Evolutionary conservation across 257 asterid species (phyloP), one percentile per base, ranked within the genome.

Genomic region (Plantago major): DNA sequence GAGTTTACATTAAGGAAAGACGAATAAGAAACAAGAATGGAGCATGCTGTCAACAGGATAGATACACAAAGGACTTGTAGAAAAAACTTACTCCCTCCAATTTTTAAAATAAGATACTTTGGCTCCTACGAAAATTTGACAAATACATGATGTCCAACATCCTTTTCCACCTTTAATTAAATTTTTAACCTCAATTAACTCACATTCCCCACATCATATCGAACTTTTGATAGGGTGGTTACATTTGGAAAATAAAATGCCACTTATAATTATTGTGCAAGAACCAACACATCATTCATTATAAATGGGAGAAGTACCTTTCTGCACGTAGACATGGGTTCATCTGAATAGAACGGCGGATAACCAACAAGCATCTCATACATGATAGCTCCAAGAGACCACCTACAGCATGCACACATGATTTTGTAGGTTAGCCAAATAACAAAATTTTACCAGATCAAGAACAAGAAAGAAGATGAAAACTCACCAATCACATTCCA

Each of bases 301-400:
- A 22, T 22, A 22, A 22, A 22, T 22, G 26, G 26, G 26, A 22
- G 26, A 46, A 54, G 69, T 79, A 89, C 97, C 94, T 89, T 89
- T 71, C 97, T 82, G 66, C 97, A 87, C 54, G 97, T 92, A 42
- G 95, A 75, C 98, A 88, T 92, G 62, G 98, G 98, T 73, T 92
- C 97, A 68, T 92, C 98, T 1, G 98, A 92, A 76, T 89, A 92
- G 75, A 92, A 92, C 37, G 98, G 98, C 18, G 98, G 98, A 78
- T 81, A 92, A 42, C 98, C 98, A 49, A 92, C 95, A 11, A 90
- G 94, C 98, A 90, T 90, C 78, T 90, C 98, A 67, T 88, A 90
- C 98, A 88, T 88, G 76, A 90, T 90, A 52, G 98, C 96, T 67
- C 98, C 98, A 52, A 87, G 92, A 74, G 97, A 89, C 97, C 97